These are phyloP conservation scores for Lachnellula subtilissima DNA, from an alignment of 2,329 filamentous ascomycete genomes.

Conservation along the genomic window DNA sequence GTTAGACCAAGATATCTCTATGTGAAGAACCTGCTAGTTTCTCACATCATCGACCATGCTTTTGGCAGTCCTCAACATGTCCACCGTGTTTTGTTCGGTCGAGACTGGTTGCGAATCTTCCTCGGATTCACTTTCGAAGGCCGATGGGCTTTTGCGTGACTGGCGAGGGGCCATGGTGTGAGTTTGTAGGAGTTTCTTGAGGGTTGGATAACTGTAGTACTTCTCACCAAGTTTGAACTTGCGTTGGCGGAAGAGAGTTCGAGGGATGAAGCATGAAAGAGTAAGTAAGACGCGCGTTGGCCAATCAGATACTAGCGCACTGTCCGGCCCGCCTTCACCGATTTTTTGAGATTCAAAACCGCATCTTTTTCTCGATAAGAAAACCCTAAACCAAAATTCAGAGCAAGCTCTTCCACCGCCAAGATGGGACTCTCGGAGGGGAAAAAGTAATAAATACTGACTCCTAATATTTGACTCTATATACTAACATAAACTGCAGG, in stretches of 20 bases:
- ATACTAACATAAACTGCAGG: conserved; percentile 41
- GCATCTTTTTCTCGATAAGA: conserved; percentile 18
- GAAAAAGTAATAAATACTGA: conserved; percentile 51
- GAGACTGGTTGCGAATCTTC: conserved; percentile 12
- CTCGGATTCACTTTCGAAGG: conserved; percentile 9
- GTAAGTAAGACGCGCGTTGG: neutral
- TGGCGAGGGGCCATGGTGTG: conserved; percentile 18
- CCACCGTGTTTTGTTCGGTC: conserved; percentile 8
- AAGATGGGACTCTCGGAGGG: conserved; percentile 65
- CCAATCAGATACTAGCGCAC: conserved; percentile 19
- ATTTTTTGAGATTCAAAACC: conserved; percentile 9
- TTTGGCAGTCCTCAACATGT: conserved; percentile 16
- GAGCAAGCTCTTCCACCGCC: conserved; percentile 1
- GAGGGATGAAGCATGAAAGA: neutral
- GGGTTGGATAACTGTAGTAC: neutral
- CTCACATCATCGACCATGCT: conserved; percentile 17
- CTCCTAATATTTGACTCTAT: conserved; percentile 22
- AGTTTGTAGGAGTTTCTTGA: neutral
- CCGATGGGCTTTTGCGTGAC: conserved; percentile 7
- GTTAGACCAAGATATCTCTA: neutral
- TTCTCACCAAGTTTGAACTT: neutral
- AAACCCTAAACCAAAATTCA: neutral
- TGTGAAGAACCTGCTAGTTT: neutral
- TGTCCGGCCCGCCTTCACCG: conserved; percentile 9
- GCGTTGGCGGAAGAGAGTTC: neutral